Evolutionary conservation across 2,329 filamentous ascomycete genomes (phyloP).

Genomic region (Claviceps sp.): DNA sequence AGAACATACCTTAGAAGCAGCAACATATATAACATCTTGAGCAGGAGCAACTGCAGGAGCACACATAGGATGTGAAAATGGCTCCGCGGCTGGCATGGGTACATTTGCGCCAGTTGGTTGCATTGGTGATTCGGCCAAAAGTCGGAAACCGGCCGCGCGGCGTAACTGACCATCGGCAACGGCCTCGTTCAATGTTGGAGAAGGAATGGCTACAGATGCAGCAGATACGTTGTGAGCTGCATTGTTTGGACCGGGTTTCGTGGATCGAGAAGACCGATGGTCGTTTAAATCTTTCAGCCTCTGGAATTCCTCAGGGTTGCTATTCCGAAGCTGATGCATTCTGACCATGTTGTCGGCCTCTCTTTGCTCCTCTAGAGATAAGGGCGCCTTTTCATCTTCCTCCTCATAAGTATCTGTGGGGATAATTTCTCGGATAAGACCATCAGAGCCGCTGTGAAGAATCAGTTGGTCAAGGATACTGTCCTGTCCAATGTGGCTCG

Average conservation of each 20-base stretch:
- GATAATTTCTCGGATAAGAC: conserved; percentile 40
- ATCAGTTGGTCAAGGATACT: conserved; percentile 39
- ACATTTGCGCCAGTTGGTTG: not conserved
- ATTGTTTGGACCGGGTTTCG: not conserved
- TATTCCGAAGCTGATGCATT: conserved; percentile 19
- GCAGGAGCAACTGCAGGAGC: too few species aligned
- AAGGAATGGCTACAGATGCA: not conserved
- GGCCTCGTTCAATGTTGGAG: not conserved
- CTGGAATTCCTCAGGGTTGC: conserved; percentile 19
- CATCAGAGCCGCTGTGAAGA: conserved; percentile 12
- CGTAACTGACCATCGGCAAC: not conserved
- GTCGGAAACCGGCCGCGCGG: not conserved
- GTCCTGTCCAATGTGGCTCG: conserved; percentile 47
- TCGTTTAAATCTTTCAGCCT: conserved; percentile 9
- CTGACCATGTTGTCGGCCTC: conserved; percentile 33
- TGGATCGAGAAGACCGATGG: not conserved
- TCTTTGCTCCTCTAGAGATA: conserved; percentile 47
- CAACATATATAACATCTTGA: too few species aligned
- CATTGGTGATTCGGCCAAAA: not conserved
- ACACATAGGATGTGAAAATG: not conserved
- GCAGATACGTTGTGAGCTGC: not conserved
- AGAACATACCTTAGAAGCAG: not conserved
- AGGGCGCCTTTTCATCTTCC: conserved; percentile 41
- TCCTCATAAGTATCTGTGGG: conserved; percentile 61
- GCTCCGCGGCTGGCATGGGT: not conserved